Evolutionary conservation across 2,329 filamentous ascomycete genomes (phyloP).

Genomic region (Hypoxylon sp.): DNA sequence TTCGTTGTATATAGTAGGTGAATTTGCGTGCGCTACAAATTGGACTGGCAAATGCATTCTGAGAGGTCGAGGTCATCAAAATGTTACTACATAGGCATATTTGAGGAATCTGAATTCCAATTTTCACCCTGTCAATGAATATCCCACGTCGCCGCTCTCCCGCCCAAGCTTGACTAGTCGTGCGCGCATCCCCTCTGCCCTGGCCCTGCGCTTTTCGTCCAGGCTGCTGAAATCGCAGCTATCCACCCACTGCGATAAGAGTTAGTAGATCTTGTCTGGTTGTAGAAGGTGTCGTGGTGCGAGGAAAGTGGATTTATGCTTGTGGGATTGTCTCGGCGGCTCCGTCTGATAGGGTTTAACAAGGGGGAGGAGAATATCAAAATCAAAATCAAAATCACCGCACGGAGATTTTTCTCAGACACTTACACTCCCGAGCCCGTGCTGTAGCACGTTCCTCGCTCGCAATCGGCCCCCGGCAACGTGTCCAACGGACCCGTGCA

Average conservation of each 20-base stretch:
- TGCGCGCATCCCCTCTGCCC: slow-evolving; percentile 75
- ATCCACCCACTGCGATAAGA: slow-evolving; percentile 67
- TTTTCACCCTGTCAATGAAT: slow-evolving; percentile 69
- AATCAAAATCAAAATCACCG: not conserved
- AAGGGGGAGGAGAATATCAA: not conserved
- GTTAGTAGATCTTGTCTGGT: slow-evolving; percentile 20
- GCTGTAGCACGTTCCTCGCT: slow-evolving; percentile 81
- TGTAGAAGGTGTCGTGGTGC: slow-evolving; percentile 7
- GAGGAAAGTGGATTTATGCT: not conserved
- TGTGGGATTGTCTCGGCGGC: not conserved
- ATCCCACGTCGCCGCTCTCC: slow-evolving; percentile 74
- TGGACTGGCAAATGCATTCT: slow-evolving; percentile 1
- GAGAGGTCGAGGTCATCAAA: slow-evolving; percentile 16
- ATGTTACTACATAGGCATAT: slow-evolving; percentile 1
- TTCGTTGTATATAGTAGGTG: slow-evolving; percentile 43
- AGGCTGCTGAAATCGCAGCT: slow-evolving; percentile 69
- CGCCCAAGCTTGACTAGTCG: slow-evolving; percentile 74
- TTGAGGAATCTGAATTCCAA: not conserved
- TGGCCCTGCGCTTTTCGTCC: slow-evolving; percentile 59
- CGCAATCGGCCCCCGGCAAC: slow-evolving; percentile 67
- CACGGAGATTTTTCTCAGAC: not conserved
- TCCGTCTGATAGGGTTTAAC: not conserved
- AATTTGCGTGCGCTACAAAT: slow-evolving; percentile 19
- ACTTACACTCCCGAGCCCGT: slow-evolving; percentile 71
- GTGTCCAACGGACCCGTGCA: slow-evolving; percentile 81